Conservation (phyloP, 352 stramenopile genomes). For the Globisporangium viniferum region DNA sequence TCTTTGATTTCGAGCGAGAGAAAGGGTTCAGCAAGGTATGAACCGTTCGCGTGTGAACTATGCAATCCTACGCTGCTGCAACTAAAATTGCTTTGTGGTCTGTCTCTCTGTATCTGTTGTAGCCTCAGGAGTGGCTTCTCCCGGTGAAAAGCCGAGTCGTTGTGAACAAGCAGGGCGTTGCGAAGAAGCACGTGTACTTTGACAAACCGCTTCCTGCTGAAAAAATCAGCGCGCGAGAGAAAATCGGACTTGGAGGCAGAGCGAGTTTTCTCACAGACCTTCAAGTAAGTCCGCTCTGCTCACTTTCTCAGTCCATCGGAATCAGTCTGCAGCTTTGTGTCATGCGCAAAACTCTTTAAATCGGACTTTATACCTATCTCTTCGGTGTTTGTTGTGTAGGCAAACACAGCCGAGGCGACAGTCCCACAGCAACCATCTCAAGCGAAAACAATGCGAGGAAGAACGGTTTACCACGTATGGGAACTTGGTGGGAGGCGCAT, state of each 20-base stretch:
- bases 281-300: slow-evolving; percentile 20
- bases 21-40: slow-evolving; percentile 15
- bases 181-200: slow-evolving; percentile 55
- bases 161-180: slow-evolving; percentile 20
- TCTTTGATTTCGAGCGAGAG: slow-evolving; percentile 61
- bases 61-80: neutral
- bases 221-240: slow-evolving; percentile 29
- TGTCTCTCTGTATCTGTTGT: neutral
- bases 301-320: neutral
- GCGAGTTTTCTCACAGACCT: slow-evolving; percentile 25
- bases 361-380: neutral
- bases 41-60: neutral
- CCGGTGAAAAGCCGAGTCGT: slow-evolving; percentile 53
- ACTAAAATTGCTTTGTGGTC: neutral
- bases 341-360: neutral
- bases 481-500: slow-evolving; percentile 47
- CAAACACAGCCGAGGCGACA: slow-evolving; percentile 5
- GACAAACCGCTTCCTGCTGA: slow-evolving; percentile 38
- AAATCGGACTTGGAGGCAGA: slow-evolving; percentile 25
- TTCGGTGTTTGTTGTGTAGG: neutral
- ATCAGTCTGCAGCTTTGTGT: neutral
- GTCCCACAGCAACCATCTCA: neutral
- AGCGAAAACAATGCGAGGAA: neutral
- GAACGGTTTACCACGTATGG: slow-evolving; percentile 67
- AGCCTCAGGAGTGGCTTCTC: slow-evolving; percentile 49